These are phyloP conservation scores for Coemansia sp. DNA, from an alignment of 192 early-diverging fungal genomes.

Conservation along the genomic window DNA sequence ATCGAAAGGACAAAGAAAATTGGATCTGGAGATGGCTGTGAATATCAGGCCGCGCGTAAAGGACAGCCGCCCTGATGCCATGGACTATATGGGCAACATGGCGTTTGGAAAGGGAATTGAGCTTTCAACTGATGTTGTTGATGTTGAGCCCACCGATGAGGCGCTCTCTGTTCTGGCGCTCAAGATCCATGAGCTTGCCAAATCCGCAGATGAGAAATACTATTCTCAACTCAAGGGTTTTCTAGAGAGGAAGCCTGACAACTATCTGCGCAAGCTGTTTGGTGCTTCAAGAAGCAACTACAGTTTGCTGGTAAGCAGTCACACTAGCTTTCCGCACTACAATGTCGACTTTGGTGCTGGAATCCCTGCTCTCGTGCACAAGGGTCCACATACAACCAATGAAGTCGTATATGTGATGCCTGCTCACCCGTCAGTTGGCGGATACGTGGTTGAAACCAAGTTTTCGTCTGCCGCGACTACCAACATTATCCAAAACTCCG, in stretches of 20 bases:
- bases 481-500: background rate
- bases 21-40: background rate
- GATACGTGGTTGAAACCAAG: background rate
- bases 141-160: background rate
- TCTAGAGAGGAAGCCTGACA: background rate
- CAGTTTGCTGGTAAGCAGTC: conserved; percentile 10
- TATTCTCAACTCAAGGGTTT: background rate
- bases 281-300: background rate
- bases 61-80: background rate
- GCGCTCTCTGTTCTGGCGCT: background rate
- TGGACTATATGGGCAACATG: background rate
- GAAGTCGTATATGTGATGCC: background rate
- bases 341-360: conserved; percentile 31
- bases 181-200: background rate
- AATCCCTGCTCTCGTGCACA: background rate
- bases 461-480: background rate
- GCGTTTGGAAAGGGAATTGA: background rate
- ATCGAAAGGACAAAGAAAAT: background rate
- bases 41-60: background rate
- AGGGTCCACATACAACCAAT: background rate
- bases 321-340: conserved; percentile 18
- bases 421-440: background rate
- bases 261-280: background rate
- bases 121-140: background rate
- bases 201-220: background rate